These are phyloP conservation scores for Neoboletus brunneissimus DNA, from an alignment of 768 basidiomycete species.

Conservation along the genomic window DNA sequence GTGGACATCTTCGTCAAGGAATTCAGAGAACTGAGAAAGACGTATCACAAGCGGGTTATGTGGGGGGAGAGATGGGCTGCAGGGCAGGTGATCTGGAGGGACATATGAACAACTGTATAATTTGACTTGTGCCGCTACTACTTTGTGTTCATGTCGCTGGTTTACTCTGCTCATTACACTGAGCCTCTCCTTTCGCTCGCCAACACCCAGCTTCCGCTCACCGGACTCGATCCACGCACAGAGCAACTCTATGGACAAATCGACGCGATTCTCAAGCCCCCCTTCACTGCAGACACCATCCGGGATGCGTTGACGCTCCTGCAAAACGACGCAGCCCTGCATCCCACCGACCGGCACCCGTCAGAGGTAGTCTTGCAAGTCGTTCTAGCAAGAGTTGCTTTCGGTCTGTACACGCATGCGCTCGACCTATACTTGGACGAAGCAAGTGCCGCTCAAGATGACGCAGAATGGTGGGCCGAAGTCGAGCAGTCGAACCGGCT, in stretches of 20 bases:
- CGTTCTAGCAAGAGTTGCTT: slow-evolving; percentile 48
- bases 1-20: slow-evolving; percentile 86
- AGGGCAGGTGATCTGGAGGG: slow-evolving; percentile 84
- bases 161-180: slow-evolving; percentile 30
- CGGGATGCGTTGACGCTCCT: slow-evolving; percentile 16
- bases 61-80: slow-evolving; percentile 87
- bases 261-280: slow-evolving; percentile 21
- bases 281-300: slow-evolving; percentile 19
- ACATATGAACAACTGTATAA: slow-evolving; percentile 42
- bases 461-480: slow-evolving; percentile 84
- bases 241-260: slow-evolving; percentile 12
- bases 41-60: slow-evolving; percentile 90
- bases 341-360: not conserved
- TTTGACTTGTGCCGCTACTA: slow-evolving; percentile 5
- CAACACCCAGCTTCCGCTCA: slow-evolving; percentile 6
- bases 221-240: slow-evolving; percentile 7
- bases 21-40: slow-evolving; percentile 83
- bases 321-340: slow-evolving; percentile 5
- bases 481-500: slow-evolving; percentile 57
- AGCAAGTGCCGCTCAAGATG: slow-evolving; percentile 67
- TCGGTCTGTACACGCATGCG: slow-evolving; percentile 61
- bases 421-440: slow-evolving; percentile 63
- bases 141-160: slow-evolving; percentile 9
- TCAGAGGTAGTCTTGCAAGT: slow-evolving; percentile 26
- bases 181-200: slow-evolving; percentile 22